Evolutionary conservation across 1,139 yeast species (phyloP).

Genomic region (Taphrina wiesneri): DNA sequence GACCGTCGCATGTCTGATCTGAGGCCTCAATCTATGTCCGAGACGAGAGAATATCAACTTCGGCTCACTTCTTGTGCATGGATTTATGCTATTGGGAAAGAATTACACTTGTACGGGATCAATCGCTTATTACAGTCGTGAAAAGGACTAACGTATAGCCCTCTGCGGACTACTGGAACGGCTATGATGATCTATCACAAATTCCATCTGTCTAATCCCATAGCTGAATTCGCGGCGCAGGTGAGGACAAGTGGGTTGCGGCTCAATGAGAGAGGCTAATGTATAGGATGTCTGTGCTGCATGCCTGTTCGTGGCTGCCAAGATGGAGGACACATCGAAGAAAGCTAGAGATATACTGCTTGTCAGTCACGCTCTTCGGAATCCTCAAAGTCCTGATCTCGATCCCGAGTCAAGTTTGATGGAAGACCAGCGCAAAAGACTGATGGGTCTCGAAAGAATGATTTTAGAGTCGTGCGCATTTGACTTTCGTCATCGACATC

Average conservation of each 20-base stretch:
- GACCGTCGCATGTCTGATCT: constrained; percentile 7
- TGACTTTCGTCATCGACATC: constrained; percentile 65
- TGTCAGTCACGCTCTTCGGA: constrained; percentile 42
- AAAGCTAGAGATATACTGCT: constrained; percentile 62
- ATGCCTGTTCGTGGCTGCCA: constrained; percentile 74
- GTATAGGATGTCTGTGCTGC: constrained; percentile 63
- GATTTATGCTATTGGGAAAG: constrained; percentile 30
- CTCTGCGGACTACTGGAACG: constrained; percentile 45
- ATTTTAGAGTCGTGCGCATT: constrained; percentile 72
- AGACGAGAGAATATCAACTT: constrained; percentile 29
- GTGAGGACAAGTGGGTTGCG: constrained; percentile 44
- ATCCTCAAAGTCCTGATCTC: constrained; percentile 39
- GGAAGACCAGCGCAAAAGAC: constrained; percentile 40
- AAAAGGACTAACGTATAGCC: constrained; percentile 38
- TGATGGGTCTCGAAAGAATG: constrained; percentile 58
- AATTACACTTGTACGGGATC: constrained; percentile 26
- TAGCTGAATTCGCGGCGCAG: constrained; percentile 39
- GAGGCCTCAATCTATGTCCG: constrained; percentile 19
- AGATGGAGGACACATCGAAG: constrained; percentile 86
- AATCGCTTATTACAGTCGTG: not conserved
- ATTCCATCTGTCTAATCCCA: constrained; percentile 52
- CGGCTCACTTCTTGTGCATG: constrained; percentile 32
- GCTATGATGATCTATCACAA: constrained; percentile 64
- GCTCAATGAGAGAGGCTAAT: constrained; percentile 5
- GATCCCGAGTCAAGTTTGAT: constrained; percentile 38